phyloP scores from a whole-genome alignment of 306 rosid species.

The Carpinus fangiana region DNA sequence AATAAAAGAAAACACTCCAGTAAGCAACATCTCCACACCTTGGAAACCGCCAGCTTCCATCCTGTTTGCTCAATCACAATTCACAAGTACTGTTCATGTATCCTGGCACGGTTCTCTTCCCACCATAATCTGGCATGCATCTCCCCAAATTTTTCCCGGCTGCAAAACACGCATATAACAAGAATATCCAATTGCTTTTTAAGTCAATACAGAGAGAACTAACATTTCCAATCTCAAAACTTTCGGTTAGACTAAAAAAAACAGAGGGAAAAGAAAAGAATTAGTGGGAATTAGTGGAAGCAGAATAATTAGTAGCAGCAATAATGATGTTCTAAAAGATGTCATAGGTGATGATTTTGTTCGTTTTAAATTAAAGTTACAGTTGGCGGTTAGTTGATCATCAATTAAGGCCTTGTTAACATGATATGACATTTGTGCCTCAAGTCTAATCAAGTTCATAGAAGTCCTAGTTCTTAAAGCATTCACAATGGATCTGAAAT shows the following conservation, averaged over 20 bases:
- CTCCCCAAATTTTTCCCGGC: slow-evolving; percentile 97
- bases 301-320: slow-evolving; percentile 10
- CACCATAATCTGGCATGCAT: slow-evolving; percentile 97
- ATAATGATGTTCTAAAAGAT: slow-evolving; percentile 15
- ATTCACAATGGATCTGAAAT: slow-evolving; percentile 11
- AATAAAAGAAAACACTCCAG: slow-evolving; percentile 37
- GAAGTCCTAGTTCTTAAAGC: neutral
- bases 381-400: slow-evolving; percentile 10
- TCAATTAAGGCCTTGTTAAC: slow-evolving; percentile 9
- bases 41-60: slow-evolving; percentile 33
- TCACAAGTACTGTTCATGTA: slow-evolving; percentile 91
- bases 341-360: slow-evolving; percentile 2
- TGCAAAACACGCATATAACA: slow-evolving; percentile 31
- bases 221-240: neutral
- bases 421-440: neutral
- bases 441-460: neutral
- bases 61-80: slow-evolving; percentile 44
- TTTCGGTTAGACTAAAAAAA: neutral
- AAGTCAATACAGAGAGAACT: slow-evolving; percentile 14
- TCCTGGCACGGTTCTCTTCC: slow-evolving; percentile 96
- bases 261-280: slow-evolving; percentile 6
- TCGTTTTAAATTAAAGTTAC: slow-evolving; percentile 22
- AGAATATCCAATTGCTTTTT: slow-evolving; percentile 19
- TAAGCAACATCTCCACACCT: slow-evolving; percentile 45
- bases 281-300: slow-evolving; percentile 19